Conservation (phyloP, 768 basidiomycete species). For the Sporobolomyces phaffii region DNA sequence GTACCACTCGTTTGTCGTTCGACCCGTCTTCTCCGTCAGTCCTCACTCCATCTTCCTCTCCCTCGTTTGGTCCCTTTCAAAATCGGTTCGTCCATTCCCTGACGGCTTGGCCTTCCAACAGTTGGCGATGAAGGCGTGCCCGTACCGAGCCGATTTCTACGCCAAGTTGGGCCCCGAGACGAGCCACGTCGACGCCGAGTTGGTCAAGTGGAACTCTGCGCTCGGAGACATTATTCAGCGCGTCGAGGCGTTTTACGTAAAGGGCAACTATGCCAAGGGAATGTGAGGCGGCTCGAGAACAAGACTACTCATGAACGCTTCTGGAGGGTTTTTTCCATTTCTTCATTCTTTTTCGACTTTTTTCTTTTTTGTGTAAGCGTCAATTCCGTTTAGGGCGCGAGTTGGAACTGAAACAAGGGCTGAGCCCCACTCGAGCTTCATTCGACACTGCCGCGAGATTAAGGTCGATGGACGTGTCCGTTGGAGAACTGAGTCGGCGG, state of each 20-base stretch:
- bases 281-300: constrained; percentile 43
- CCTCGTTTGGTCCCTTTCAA: too few relatives aligned
- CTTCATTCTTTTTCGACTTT: neutral
- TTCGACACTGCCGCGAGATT: too few relatives aligned
- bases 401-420: neutral
- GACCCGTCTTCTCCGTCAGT: constrained; percentile 56
- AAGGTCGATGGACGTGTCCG: too few relatives aligned
- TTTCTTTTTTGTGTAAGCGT: neutral
- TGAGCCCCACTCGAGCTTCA: neutral
- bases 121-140: constrained; percentile 65
- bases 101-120: too few relatives aligned
- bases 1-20: constrained; percentile 71
- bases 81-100: too few relatives aligned
- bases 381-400: too few relatives aligned
- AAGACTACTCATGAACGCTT: too few relatives aligned
- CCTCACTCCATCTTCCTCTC: neutral
- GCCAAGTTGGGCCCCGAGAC: constrained; percentile 54
- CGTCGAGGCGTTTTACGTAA: constrained; percentile 53
- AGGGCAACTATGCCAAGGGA: constrained; percentile 51
- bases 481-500: too few relatives aligned
- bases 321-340: too few relatives aligned
- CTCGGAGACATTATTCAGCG: constrained; percentile 53
- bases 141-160: constrained; percentile 59
- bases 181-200: constrained; percentile 52
- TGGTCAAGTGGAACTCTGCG: constrained; percentile 56